Percentiles rank a stretch among this genome's conserved stretches.
These are phyloP conservation scores for Tricholoma furcatifolium DNA, from an alignment of 768 basidiomycete species.

Conservation along the genomic window DNA sequence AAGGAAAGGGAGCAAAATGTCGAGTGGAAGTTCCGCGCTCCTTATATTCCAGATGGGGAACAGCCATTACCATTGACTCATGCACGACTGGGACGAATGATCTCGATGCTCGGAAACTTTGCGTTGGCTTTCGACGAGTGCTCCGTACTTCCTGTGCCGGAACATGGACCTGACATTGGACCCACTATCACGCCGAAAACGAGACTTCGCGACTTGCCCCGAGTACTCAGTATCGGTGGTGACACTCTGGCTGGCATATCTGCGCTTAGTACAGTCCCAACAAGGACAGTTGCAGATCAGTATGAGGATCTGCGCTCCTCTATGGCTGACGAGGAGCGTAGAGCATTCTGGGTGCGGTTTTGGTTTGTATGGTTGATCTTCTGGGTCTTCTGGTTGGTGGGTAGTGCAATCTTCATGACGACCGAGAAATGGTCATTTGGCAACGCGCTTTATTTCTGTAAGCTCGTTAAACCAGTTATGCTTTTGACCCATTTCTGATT, in stretches of 20 bases:
- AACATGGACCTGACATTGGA: slow-evolving; percentile 4
- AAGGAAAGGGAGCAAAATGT: not conserved
- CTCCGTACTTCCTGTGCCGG: slow-evolving; percentile 12
- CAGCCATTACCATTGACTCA: slow-evolving; percentile 43
- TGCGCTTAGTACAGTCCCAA: not conserved
- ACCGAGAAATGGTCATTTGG: slow-evolving; percentile 73
- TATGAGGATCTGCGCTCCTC: slow-evolving; percentile 28
- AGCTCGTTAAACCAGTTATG: slow-evolving; percentile 17
- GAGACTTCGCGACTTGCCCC: not conserved
- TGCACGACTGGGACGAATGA: slow-evolving; percentile 58
- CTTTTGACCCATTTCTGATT: not conserved
- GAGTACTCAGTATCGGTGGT: not conserved
- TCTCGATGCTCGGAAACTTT: slow-evolving; percentile 51
- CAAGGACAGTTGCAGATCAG: slow-evolving; percentile 21
- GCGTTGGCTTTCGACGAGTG: slow-evolving; percentile 36
- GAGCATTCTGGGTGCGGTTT: slow-evolving; percentile 58
- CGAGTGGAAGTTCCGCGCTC: not conserved
- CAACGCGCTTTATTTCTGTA: slow-evolving; percentile 70
- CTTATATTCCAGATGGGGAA: slow-evolving; percentile 9
- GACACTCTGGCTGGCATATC: not conserved
- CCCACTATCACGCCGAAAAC: not conserved
- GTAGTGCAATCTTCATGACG: slow-evolving; percentile 63
- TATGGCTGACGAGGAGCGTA: slow-evolving; percentile 44
- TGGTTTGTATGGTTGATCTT: slow-evolving; percentile 58
- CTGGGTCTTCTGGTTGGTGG: slow-evolving; percentile 79